These are phyloP conservation scores for Nakazawaea molendinolei DNA, from an alignment of 805 yeast species.

Conservation along the genomic window DNA sequence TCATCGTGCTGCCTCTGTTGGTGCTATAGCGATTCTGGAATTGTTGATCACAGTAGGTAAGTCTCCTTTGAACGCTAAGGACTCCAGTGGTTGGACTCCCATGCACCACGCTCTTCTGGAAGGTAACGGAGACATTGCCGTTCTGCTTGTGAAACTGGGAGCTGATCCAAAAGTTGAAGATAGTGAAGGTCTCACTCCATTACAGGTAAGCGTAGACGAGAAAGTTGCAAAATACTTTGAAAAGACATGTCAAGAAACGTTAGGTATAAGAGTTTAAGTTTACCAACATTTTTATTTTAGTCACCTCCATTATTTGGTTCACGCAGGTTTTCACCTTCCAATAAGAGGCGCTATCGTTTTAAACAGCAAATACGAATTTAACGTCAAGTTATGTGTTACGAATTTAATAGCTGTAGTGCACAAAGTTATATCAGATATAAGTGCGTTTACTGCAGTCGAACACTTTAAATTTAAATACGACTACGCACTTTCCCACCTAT, in stretches of 20 bases:
- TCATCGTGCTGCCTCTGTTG: slow-evolving; percentile 80
- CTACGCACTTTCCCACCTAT: too few species aligned
- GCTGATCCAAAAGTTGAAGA: slow-evolving; percentile 52
- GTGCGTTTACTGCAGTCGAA: too few species aligned
- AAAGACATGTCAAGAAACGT: slow-evolving; percentile 1
- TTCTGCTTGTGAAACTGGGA: slow-evolving; percentile 52
- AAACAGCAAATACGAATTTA: too few species aligned
- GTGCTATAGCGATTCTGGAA: slow-evolving; percentile 51
- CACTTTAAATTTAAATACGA: too few species aligned
- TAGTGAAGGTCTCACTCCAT: slow-evolving; percentile 47
- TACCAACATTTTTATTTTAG: background rate
- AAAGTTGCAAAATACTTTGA: slow-evolving; percentile 36
- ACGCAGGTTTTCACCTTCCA: too few species aligned
- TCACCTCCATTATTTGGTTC: too few species aligned
- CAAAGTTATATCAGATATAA: too few species aligned
- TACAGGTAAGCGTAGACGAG: slow-evolving; percentile 49
- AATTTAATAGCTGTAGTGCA: too few species aligned
- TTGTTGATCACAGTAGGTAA: slow-evolving; percentile 44
- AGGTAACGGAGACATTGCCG: slow-evolving; percentile 76
- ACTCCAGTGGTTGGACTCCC: slow-evolving; percentile 75
- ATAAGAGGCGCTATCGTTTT: too few species aligned
- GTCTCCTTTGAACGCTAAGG: slow-evolving; percentile 64
- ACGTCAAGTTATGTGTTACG: too few species aligned
- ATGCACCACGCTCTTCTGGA: slow-evolving; percentile 88
- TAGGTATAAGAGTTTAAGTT: slow-evolving; percentile 1